Conservation (phyloP, 164 flowering plant genomes). For the Magnolia kwangsiensis region DNA sequence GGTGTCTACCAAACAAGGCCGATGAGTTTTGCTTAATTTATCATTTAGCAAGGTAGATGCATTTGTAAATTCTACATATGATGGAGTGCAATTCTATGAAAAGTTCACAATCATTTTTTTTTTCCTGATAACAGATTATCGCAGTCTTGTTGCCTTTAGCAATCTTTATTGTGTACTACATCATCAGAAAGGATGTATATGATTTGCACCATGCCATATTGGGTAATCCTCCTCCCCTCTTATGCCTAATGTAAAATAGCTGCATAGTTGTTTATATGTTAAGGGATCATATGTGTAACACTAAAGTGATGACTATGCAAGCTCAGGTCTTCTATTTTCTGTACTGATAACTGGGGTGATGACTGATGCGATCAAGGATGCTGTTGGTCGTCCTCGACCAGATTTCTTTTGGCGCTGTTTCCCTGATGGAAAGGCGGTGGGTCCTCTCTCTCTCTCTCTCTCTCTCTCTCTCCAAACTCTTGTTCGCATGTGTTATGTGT, state of each 20-base stretch:
- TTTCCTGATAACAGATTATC: conserved; percentile 28
- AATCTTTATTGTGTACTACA: conserved; percentile 40
- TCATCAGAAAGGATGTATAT: conserved; percentile 61
- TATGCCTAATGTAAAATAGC: background rate
- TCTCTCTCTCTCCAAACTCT: background rate
- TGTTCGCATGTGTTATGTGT: background rate
- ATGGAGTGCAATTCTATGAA: background rate
- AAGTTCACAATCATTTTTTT: background rate
- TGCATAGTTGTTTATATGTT: background rate
- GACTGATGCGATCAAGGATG: conserved; percentile 64
- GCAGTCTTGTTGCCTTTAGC: conserved; percentile 53
- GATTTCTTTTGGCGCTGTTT: conserved; percentile 89
- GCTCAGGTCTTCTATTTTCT: conserved; percentile 48
- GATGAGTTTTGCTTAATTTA: too few relatives aligned
- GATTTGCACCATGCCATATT: conserved; percentile 76
- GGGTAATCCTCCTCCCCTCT: conserved; percentile 34
- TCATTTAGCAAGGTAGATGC: background rate
- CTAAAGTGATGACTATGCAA: conserved; percentile 11
- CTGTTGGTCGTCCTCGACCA: conserved; percentile 79
- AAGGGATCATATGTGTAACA: background rate
- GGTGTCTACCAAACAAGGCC: too few relatives aligned
- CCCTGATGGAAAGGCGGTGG: conserved; percentile 76
- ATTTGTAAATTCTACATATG: too few relatives aligned
- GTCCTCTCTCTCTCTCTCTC: conserved; percentile 4
- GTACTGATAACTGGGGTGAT: conserved; percentile 52